Conservation (phyloP, 768 basidiomycete species). For the Kwoniella heveanensis region DNA sequence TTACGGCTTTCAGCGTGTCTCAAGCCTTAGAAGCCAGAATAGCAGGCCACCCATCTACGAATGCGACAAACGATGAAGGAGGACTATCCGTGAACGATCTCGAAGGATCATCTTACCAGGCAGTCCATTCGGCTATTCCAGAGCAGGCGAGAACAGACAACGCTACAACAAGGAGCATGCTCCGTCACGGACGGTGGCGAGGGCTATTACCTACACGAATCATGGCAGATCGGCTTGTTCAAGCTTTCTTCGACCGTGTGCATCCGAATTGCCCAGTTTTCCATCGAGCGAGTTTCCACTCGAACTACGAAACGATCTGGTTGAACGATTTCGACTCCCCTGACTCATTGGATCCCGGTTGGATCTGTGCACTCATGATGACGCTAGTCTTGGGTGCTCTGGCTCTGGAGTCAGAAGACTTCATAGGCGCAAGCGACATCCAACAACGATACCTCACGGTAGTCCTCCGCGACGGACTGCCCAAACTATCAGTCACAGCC, state of each 20-base stretch:
- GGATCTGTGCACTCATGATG: slow-evolving; percentile 17
- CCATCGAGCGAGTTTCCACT: slow-evolving; percentile 18
- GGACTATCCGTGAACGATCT: neutral
- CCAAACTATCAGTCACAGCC: slow-evolving; percentile 14
- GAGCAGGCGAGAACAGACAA: too few species aligned
- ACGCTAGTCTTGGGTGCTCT: slow-evolving; percentile 19
- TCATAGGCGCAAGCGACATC: slow-evolving; percentile 1
- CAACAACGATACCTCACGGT: slow-evolving; percentile 21
- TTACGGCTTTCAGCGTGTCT: slow-evolving; percentile 14
- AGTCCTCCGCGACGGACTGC: slow-evolving; percentile 21
- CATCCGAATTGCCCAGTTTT: slow-evolving; percentile 24
- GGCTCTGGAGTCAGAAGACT: slow-evolving; percentile 2
- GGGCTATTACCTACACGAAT: slow-evolving; percentile 1
- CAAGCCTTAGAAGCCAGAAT: slow-evolving; percentile 25
- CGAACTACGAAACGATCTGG: slow-evolving; percentile 15
- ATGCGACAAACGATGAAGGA: slow-evolving; percentile 7
- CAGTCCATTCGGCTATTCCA: too few species aligned
- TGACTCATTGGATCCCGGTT: slow-evolving; percentile 1
- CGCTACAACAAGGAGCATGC: neutral
- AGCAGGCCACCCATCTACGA: slow-evolving; percentile 17
- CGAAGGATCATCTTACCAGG: too few species aligned
- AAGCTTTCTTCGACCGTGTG: slow-evolving; percentile 21
- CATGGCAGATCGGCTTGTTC: slow-evolving; percentile 12
- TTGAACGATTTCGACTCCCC: neutral
- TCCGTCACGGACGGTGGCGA: neutral